These are phyloP conservation scores for Multifurca ochricompacta DNA, from an alignment of 768 basidiomycete genomes.

Conservation along the genomic window DNA sequence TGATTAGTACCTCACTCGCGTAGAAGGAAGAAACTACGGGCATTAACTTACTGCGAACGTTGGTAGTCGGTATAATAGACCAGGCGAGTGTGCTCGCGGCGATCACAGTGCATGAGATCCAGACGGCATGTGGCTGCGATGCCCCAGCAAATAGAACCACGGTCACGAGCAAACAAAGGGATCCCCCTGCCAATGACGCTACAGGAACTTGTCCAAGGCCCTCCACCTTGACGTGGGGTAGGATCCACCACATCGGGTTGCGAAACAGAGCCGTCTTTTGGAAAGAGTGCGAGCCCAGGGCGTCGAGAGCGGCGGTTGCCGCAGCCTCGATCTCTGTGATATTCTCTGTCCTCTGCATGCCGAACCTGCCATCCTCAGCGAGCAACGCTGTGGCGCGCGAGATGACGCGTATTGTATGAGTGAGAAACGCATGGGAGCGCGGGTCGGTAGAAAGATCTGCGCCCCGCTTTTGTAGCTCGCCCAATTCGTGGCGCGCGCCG, in stretches of 20 bases:
- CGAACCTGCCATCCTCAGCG: conserved; percentile 7
- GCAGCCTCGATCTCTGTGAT: conserved; percentile 1
- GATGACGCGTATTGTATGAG: background rate
- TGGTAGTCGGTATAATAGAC: background rate
- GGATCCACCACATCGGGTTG: background rate
- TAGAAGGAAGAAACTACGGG: background rate
- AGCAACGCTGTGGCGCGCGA: background rate
- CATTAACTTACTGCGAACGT: background rate
- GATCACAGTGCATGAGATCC: conserved; percentile 7
- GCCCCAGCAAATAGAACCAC: conserved; percentile 7
- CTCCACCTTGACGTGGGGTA: background rate
- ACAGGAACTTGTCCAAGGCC: conserved; percentile 8
- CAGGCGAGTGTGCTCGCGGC: background rate
- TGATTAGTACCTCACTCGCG: background rate
- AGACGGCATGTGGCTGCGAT: conserved; percentile 3
- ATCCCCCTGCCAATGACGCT: conserved; percentile 1
- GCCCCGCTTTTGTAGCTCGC: background rate
- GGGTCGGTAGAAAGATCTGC: background rate
- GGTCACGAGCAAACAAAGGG: conserved; percentile 5
- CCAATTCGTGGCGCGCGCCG: conserved; percentile 9
- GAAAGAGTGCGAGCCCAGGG: background rate
- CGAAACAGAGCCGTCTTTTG: background rate
- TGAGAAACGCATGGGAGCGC: background rate
- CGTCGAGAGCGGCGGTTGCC: background rate
- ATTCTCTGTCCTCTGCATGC: background rate